Base-by-base conservation (phyloP, 192 early-diverging fungal species). In the Coemansia interrupta region DNA sequence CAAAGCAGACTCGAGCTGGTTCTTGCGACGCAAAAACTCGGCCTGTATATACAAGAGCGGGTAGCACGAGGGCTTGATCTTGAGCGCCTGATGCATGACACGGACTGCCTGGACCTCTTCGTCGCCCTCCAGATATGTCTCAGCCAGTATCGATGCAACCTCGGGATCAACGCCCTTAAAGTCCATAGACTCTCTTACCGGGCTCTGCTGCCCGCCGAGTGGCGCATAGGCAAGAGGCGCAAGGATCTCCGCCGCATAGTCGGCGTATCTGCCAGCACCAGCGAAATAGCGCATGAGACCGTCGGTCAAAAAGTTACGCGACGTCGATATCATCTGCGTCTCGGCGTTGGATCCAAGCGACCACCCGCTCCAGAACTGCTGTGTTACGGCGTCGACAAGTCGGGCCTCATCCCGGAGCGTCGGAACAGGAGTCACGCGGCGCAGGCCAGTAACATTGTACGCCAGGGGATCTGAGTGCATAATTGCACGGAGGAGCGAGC, bases 61-160 rank as follows among this genome's bases (percentile, higher is more conserved):
- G 58, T 93, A 93, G 41, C 93, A 90, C 65, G 89, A 73, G 2
- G 73, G 72, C 54, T 84, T 82, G 39, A 83, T 70, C 70, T 90
- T 92, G 17, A 94, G 68, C 14, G 92, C 87, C 23, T 93, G 83
- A 68, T 95, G 85, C 56, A 99, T 72, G 41, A 92, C 83, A 22
- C 91, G 84, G 41, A 97, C 90, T 0, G 92, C 94, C 78, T 96
- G 90, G 10, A 95, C 87, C 58, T 99, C 97, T 56, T 95, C 90
- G 64, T 98, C 93, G 51, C 79, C 80, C 54, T 86, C 80, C 58
- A 92, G 81, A 58, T 91, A 94, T 12, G 87, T 72, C 55, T 88
- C 72, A 0, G 95, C 93, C 45, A 98, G 74, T 29, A 97, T 73
- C 4, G 92, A 87, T 0, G 90, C 93, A 7, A 98, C 91, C 59